These are phyloP conservation scores for Botryotinia globosa DNA, from an alignment of 2,329 filamentous ascomycete genomes.

Conservation along the genomic window DNA sequence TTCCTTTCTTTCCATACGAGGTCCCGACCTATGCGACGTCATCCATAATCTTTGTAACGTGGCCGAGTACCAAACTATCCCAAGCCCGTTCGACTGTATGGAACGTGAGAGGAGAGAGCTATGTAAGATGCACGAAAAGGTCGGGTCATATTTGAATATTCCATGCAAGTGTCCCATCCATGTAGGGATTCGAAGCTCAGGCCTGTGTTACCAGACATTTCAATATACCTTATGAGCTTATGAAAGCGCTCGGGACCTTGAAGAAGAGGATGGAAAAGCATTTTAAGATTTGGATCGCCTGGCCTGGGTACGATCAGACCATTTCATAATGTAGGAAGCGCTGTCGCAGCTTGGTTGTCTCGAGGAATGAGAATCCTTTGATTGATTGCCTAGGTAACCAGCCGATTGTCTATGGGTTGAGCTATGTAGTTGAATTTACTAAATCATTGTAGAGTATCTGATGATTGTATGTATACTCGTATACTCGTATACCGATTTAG, in stretches of 20 bases:
- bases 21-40: not conserved
- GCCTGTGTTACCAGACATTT: not conserved
- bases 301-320: not conserved
- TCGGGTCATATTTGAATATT: not conserved
- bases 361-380: not conserved
- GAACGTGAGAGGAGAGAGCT: not conserved
- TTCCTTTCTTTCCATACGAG: not conserved
- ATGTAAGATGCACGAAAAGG: not conserved
- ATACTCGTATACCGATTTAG: too few relatives aligned
- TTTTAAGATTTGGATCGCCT: not conserved
- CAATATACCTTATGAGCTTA: not conserved
- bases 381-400: not conserved
- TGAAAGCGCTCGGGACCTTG: not conserved
- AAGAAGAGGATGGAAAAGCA: not conserved
- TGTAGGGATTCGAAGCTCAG: conserved; percentile 2
- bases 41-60: not conserved
- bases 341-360: not conserved
- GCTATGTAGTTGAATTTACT: not conserved
- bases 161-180: conserved; percentile 4
- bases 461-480: too few relatives aligned
- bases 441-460: not conserved
- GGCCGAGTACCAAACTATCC: not conserved
- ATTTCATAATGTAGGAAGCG: not conserved
- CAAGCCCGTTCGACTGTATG: not conserved
- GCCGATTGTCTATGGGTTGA: not conserved